Base-by-base conservation (phyloP, 352 stramenopile species). In the Pythium rhizo-oryzae region DNA sequence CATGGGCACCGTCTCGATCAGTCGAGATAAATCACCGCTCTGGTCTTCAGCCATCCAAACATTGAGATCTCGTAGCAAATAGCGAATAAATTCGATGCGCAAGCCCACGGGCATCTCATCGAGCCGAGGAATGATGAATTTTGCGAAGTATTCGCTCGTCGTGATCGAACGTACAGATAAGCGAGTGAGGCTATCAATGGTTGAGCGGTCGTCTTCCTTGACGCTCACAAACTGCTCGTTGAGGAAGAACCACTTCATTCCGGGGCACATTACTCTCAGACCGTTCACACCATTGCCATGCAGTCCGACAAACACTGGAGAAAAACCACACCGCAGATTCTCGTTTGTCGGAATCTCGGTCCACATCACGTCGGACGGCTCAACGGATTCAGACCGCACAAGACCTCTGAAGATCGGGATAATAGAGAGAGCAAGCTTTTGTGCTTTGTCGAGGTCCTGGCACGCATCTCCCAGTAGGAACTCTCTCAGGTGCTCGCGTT, bases 321-420 rank as follows among this genome's bases (percentile, higher is more conserved):
- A 56, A 30, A 43, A 50, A 30, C 39, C 62, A 50, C 24, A 39
- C 30, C 18, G n/a, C 11, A 12, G 16, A 23, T 25, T 23, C 19
- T 62, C 41, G 33, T 24, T 15, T 8, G 50, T 21, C 6, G 25
- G 39, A 4, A 8, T 35, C 2, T 65, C 41, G n/a, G 23, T 50
- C 65, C 65, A 72, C 30, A 11, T 51, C 49, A 81, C 13, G 16
- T 76, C 70, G 15, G 39, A 30, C 4, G 65, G 51, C n/a, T 74
- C 30, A 16, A 75, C 28, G 21, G 28, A 25, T 21, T 52, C 25
- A 5, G 61, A 39, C 23, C 30, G 16, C 39, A 58, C 53, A 52
- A 89, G 74, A 1, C 82, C 82, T 39, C 74, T 62, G 39, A 87
- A 87, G 58, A 91, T 86, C 19, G 82, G 80, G 3, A 91, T 50